A percentile compares a stretch with the other conserved stretches of the same genome.
These are phyloP conservation scores for Astraeus odoratus DNA, from an alignment of 768 basidiomycete species.

Conservation along the genomic window DNA sequence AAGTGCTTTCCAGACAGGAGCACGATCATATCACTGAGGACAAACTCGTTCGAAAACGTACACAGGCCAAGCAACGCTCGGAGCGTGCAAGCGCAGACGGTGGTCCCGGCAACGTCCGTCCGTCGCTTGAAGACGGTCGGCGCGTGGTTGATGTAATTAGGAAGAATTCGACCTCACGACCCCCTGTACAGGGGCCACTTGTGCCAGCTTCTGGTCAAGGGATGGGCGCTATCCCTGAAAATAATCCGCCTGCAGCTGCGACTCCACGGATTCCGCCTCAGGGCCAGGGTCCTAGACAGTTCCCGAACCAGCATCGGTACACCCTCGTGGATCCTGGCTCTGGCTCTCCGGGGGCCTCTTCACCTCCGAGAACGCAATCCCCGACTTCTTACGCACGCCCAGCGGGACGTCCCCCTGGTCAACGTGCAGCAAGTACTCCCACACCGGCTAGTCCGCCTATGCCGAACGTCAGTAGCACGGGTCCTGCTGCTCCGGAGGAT, in stretches of 20 bases:
- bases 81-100: conserved; percentile 15
- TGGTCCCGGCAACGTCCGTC: conserved; percentile 1
- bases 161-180: conserved; percentile 36
- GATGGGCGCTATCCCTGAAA: conserved; percentile 14
- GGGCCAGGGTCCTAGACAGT: conserved; percentile 16
- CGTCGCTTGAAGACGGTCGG: conserved; percentile 28
- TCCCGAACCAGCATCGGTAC: conserved; percentile 38
- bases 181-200: conserved; percentile 10
- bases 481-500: conserved; percentile 10
- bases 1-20: conserved; percentile 66
- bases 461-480: too few relatives aligned
- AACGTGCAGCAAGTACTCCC: conserved; percentile 16
- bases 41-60: conserved; percentile 79
- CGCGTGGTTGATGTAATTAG: conserved; percentile 51
- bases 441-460: conserved; percentile 6
- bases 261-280: conserved; percentile 6
- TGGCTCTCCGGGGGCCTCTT: conserved; percentile 4
- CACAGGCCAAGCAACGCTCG: conserved; percentile 58
- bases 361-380: conserved; percentile 13
- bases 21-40: conserved; percentile 74
- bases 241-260: not conserved
- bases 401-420: conserved; percentile 27
- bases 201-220: conserved; percentile 1
- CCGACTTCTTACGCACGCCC: conserved; percentile 20
- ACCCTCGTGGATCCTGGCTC: conserved; percentile 39